Base-by-base conservation (phyloP, 139 green algal species). In the Pseudopediastrum boryanum region DNA sequence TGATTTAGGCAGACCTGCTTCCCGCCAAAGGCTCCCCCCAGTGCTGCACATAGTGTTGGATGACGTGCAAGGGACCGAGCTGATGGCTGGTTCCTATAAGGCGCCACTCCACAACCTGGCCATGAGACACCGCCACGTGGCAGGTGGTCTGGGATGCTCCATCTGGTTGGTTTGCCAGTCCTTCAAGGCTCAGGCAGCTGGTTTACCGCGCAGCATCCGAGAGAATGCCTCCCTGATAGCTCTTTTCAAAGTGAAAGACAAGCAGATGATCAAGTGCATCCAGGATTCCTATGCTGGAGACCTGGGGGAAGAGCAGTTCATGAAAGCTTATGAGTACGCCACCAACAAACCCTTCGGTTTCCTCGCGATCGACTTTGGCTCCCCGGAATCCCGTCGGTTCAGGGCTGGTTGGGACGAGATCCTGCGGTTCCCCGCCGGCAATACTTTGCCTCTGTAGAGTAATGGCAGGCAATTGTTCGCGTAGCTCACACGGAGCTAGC, bases 31-130 rank as follows among this genome's bases (percentile, higher is more conserved):
- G 31, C 39, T 43, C 31, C 58, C 58, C 58, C 58, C 58, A 23
- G 58, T 66, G n/a, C 58, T 66, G 25, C 58, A 66, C 58, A 66
- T 66, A 31, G 58, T 66, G 58, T 33, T 66, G 58, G 58, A 66
- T 66, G 58, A 66, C 58, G 58, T 66, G 58, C 58, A 66, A 33
- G 58, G 58, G 31, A 66, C 58, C 31, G 58, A 66, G 58, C 58
- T 66, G 58, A 66, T 66, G 58, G 58, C 58, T 10, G 58, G 58
- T 10, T 42, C n/a, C 58, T 66, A 66, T 33, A 66, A 66, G 58
- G 58, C 58, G 25, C 58, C 58, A 7, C 12, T 66, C 31, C 58
- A 66, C 58, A 66, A 66, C 58, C 58, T 66, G 8, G 58, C 58
- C 31, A 31, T 66, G 31, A 9, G 58, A 33, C 58, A 66, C 16